Evolutionary conservation across 202 grass and related monocot genomes (phyloP), one percentile per base, ranked within the genome.

Genomic region (Cymbopogon flexuosus): DNA sequence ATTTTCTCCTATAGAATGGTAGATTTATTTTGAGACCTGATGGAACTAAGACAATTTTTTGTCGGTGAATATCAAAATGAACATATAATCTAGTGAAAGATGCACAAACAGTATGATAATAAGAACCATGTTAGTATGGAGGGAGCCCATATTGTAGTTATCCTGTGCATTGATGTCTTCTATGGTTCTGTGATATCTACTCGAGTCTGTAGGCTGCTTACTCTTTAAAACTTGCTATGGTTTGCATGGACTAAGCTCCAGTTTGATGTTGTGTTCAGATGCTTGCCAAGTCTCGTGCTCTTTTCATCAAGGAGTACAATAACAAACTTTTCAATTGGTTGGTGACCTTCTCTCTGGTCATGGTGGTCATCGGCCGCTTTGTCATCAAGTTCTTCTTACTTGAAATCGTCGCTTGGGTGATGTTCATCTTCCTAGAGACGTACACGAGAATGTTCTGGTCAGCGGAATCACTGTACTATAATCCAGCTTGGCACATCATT

Each of bases 381-480:
- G 68, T 99, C 62, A 89, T 99, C 85, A 99, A 99, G 87, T 99
- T 99, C 83, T 84, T 99, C 71, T 78, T 99, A 27, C 79, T 99
- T 47, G 96, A 99, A 87, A 86, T 99, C 65, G 74, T 84, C 59
- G 96, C 92, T 35, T 99, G 96, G 96, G 75, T 95, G 37, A 93
- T 99, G 96, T 99, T 99, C 10, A 96, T 99, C 58, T 96, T 99
- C 90, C 86, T 96, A 70, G 96, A 99, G 75, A 93, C 92, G 0
- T 99, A 96, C 56, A 99, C 96, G n/a, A 84, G 96, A 70, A 91
- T 99, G 96, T 99, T 99, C 87, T 99, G 96, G 96, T 93, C 96
- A 65, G 90, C 96, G 0, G 92, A 99, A 19, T 91, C 92, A 1
- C 66, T 99, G 2, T 99, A 90, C 54, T 99, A 96, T 65, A 99